Conservation (phyloP, 495 filamentous ascomycete species). For the Chaetomium fimeti region DNA sequence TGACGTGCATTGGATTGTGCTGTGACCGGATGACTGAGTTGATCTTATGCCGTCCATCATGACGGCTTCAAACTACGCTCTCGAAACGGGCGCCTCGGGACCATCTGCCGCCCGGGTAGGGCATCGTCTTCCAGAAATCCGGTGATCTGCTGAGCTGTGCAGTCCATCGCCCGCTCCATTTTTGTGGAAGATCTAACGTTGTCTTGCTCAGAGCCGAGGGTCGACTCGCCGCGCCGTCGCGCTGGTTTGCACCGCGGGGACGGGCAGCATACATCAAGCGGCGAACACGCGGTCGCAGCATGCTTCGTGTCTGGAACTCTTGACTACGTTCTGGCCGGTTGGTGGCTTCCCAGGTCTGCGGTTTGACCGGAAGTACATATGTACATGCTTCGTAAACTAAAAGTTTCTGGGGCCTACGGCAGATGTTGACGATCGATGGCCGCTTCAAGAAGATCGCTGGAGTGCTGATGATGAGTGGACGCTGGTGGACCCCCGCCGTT, state of each 20-base stretch:
- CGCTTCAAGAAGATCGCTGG: conserved; percentile 11
- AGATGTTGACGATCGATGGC: conserved; percentile 5
- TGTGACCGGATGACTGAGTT: conserved; percentile 51
- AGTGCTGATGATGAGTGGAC: not conserved
- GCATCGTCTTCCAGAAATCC: conserved; percentile 33
- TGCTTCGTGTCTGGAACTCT: not conserved
- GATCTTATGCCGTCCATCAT: conserved; percentile 50
- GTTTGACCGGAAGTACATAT: no score
- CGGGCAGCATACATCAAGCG: conserved; percentile 22
- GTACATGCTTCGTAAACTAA: not conserved
- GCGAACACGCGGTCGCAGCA: not conserved
- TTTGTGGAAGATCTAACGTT: conserved; percentile 24
- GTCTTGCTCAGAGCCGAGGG: conserved; percentile 12
- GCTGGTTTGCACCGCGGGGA: conserved; percentile 31
- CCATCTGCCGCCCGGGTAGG: not conserved
- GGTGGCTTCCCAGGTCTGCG: not conserved
- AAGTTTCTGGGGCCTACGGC: not conserved
- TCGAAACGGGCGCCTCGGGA: conserved; percentile 31
- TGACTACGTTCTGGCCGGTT: not conserved
- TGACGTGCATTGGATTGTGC: conserved; percentile 35
- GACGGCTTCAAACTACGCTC: conserved; percentile 28
- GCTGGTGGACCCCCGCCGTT: not conserved
- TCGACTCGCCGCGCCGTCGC: conserved; percentile 22
- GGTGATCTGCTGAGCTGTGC: conserved; percentile 26
- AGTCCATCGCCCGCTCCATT: conserved; percentile 12